Evolutionary conservation across 805 yeast genomes (phyloP).

Genomic region (Kluyveromyces nonfermentans): DNA sequence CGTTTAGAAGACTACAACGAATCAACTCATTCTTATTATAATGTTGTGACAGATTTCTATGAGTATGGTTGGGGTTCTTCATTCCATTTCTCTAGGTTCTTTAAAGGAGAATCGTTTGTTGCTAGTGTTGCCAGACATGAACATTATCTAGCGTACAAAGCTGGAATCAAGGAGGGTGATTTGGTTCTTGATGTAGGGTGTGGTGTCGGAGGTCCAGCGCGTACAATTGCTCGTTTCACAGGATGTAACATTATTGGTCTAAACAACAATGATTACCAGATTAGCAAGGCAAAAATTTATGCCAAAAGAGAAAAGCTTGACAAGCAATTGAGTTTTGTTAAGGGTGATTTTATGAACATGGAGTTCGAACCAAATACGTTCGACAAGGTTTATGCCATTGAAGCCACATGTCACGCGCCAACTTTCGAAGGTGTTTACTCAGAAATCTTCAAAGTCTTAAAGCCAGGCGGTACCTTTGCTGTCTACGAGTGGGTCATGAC

Average conservation of each 20-base stretch:
- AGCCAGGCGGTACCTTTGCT: slow-evolving; percentile 97
- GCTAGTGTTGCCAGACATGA: slow-evolving; percentile 97
- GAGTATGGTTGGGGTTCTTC: slow-evolving; percentile 99
- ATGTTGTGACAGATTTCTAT: slow-evolving; percentile 94
- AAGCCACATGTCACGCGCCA: slow-evolving; percentile 98
- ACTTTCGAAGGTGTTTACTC: slow-evolving; percentile 89
- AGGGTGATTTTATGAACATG: slow-evolving; percentile 99
- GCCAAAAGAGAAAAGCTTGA: slow-evolving; percentile 57
- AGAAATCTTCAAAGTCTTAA: slow-evolving; percentile 88
- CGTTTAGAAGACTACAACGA: slow-evolving; percentile 81
- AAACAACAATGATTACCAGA: slow-evolving; percentile 95
- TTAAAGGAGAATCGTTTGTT: slow-evolving; percentile 83
- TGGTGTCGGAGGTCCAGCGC: slow-evolving; percentile 99
- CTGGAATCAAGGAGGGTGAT: slow-evolving; percentile 70
- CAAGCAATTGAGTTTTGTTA: slow-evolving; percentile 73
- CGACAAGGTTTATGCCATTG: slow-evolving; percentile 96
- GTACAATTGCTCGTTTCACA: slow-evolving; percentile 89
- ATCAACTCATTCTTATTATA: slow-evolving; percentile 90
- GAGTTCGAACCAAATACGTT: slow-evolving; percentile 84
- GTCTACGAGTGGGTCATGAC: slow-evolving; percentile 99
- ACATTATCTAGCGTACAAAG: slow-evolving; percentile 84
- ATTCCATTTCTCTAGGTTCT: slow-evolving; percentile 93
- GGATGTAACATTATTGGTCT: slow-evolving; percentile 80
- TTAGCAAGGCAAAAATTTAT: slow-evolving; percentile 80
- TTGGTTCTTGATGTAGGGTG: slow-evolving; percentile 95